phyloP scores from a whole-genome alignment of 129 eudicot genomes.

The Oenanthe sinensis region DNA sequence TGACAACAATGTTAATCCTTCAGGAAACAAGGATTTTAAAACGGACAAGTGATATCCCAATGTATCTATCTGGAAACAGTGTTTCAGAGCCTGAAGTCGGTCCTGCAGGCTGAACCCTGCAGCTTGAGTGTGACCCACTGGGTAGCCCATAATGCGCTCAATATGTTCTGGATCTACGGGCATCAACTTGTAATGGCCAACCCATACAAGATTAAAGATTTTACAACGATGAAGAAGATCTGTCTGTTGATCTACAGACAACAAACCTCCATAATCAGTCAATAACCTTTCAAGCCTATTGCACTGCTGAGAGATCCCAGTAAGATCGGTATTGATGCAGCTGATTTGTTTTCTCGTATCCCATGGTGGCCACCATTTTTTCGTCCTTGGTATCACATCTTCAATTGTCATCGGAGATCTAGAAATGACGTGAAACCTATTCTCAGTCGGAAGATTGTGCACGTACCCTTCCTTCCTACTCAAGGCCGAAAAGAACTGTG shows the following conservation, averaged over 20 bases:
- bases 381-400: constrained; percentile 52
- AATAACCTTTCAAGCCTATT: constrained; percentile 37
- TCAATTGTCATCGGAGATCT: constrained; percentile 67
- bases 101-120: constrained; percentile 45
- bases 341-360: constrained; percentile 71
- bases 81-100: constrained; percentile 46
- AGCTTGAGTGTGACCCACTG: constrained; percentile 46
- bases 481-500: constrained; percentile 63
- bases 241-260: constrained; percentile 46
- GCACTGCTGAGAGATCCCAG: constrained; percentile 41
- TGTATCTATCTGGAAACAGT: constrained; percentile 72
- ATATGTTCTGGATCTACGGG: constrained; percentile 62
- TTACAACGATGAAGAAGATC: constrained; percentile 55
- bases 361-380: constrained; percentile 90
- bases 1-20: constrained; percentile 62
- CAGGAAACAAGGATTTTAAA: constrained; percentile 51
- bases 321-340: constrained; percentile 44
- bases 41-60: constrained; percentile 68
- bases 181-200: constrained; percentile 43
- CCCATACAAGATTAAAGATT: constrained; percentile 65
- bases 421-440: constrained; percentile 49
- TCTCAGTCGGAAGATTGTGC: constrained; percentile 72
- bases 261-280: constrained; percentile 41
- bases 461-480: constrained; percentile 79
- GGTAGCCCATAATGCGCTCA: constrained; percentile 81